These are phyloP conservation scores for Blumeriella jaapii DNA, from an alignment of 2,329 filamentous ascomycete species.

Conservation along the genomic window DNA sequence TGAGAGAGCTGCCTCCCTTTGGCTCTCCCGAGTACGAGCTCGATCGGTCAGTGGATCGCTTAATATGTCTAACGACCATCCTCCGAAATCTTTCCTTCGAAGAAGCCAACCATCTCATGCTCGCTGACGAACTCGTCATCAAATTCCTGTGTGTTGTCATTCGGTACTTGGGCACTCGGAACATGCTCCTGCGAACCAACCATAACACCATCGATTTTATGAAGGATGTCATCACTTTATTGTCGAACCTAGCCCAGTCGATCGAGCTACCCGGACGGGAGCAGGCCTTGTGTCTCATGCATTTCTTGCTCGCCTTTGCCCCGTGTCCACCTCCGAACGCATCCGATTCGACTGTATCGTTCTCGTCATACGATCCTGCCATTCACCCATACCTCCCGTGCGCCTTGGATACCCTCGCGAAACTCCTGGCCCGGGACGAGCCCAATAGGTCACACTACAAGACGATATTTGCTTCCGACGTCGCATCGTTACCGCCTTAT, in stretches of 20 bases:
- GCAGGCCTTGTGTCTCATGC: constrained; percentile 74
- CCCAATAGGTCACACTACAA: constrained; percentile 82
- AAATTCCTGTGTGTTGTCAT: constrained; percentile 78
- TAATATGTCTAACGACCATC: constrained; percentile 87
- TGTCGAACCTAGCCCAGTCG: constrained; percentile 77
- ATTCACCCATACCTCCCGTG: constrained; percentile 81
- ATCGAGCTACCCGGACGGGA: constrained; percentile 77
- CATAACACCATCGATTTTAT: constrained; percentile 89
- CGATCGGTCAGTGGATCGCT: constrained; percentile 72
- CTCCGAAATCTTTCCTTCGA: constrained; percentile 85
- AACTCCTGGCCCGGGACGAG: constrained; percentile 83
- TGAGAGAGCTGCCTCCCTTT: constrained; percentile 63
- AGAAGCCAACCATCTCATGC: constrained; percentile 60
- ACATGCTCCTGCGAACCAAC: constrained; percentile 71
- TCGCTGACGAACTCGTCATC: constrained; percentile 68
- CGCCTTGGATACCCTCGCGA: constrained; percentile 82
- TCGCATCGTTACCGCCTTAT: constrained; percentile 49
- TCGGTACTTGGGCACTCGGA: constrained; percentile 76
- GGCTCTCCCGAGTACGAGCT: constrained; percentile 71
- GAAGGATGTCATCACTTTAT: constrained; percentile 82
- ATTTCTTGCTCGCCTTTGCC: constrained; percentile 85
- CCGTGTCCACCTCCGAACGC: constrained; percentile 60
- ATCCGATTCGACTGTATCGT: constrained; percentile 49
- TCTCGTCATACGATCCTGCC: constrained; percentile 68
- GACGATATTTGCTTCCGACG: constrained; percentile 66